A percentile compares a stretch with the other conserved stretches of the same genome.
These are phyloP conservation scores for Achaetomium macrosporum DNA, from an alignment of 2,329 filamentous ascomycete species.

Conservation along the genomic window DNA sequence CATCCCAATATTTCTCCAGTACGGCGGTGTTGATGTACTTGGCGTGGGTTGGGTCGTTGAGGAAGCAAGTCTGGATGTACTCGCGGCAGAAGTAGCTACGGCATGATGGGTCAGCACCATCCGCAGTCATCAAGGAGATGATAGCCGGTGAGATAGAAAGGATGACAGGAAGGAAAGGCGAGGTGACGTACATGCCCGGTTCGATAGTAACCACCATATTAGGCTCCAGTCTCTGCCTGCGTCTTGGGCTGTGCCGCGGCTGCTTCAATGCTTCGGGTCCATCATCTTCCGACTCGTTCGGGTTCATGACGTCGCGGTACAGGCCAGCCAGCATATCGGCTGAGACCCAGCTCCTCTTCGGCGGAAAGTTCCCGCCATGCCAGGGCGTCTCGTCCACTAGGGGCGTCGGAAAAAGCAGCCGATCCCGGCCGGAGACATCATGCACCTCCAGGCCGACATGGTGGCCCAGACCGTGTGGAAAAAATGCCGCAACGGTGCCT, in stretches of 20 bases:
- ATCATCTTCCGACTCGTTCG: not conserved
- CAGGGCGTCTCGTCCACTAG: not conserved
- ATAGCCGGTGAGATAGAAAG: not conserved
- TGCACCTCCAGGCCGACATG: conserved; percentile 62
- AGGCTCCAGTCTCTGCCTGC: conserved; percentile 42
- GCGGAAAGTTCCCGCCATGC: not conserved
- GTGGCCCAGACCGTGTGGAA: conserved; percentile 60
- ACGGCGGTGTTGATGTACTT: conserved; percentile 60
- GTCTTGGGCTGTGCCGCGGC: no score
- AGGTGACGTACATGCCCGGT: conserved; percentile 56
- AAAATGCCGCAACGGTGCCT: conserved; percentile 56
- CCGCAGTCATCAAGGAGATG: not conserved
- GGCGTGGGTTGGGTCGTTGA: conserved; percentile 51
- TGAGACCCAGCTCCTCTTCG: conserved; percentile 39
- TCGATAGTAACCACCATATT: conserved; percentile 74
- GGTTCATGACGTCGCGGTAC: conserved; percentile 20
- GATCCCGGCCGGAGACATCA: conserved; percentile 44
- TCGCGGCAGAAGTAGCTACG: conserved; percentile 66
- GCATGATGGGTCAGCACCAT: not conserved
- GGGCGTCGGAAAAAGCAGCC: conserved; percentile 30
- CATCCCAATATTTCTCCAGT: conserved; percentile 63
- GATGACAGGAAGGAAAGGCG: not conserved
- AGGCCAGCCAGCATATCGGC: conserved; percentile 32
- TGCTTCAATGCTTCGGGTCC: no score
- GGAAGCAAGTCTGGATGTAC: conserved; percentile 65